Conservation (phyloP, 2,329 filamentous ascomycete species). For the Cryphonectria japonica region DNA sequence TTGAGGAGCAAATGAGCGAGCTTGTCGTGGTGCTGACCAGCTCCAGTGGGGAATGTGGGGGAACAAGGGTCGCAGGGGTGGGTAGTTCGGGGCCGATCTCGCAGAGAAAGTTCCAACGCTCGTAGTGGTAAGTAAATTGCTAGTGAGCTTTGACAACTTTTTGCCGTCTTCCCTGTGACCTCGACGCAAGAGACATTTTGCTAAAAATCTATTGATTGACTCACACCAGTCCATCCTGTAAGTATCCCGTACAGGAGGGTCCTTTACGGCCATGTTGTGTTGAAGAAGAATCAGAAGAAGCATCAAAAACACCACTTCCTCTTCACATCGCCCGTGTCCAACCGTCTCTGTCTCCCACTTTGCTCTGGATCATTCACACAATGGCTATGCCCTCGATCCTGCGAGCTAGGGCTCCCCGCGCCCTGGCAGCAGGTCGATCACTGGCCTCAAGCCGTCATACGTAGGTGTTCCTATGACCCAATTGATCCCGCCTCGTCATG, state of each 20-base stretch:
- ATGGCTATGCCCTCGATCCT: constrained; percentile 31
- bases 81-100: constrained; percentile 28
- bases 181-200: constrained; percentile 26
- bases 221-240: constrained; percentile 1
- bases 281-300: constrained; percentile 19
- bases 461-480: constrained; percentile 26
- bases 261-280: constrained; percentile 11
- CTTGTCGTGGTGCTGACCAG: constrained; percentile 13
- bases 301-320: constrained; percentile 6
- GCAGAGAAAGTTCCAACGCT: constrained; percentile 17
- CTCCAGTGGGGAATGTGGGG: constrained; percentile 12
- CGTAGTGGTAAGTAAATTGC: constrained; percentile 1
- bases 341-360: neutral
- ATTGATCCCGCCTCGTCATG: neutral
- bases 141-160: neutral
- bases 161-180: constrained; percentile 36
- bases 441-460: constrained; percentile 31
- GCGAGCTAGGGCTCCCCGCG: constrained; percentile 32
- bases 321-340: neutral
- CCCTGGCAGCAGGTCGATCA: constrained; percentile 27
- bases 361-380: constrained; percentile 6
- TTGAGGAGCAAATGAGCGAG: constrained; percentile 13
- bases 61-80: neutral
- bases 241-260: neutral
- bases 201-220: constrained; percentile 27